Evolutionary conservation across 768 basidiomycete genomes (phyloP).

Genomic region (Auricularia auricula-judae): DNA sequence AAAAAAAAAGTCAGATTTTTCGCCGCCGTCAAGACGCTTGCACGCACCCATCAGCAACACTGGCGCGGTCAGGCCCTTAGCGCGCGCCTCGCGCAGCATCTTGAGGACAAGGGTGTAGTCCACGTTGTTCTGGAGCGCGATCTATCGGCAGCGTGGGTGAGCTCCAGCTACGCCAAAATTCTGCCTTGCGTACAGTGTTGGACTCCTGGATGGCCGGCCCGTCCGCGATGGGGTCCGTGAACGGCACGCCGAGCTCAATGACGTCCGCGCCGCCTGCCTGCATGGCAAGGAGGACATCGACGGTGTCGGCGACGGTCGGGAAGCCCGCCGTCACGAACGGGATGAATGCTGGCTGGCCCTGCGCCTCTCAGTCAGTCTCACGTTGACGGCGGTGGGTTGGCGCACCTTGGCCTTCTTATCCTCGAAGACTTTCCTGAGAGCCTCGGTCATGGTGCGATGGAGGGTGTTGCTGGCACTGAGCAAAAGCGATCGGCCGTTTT

Average conservation of each 20-base stretch:
- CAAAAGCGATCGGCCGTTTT: neutral
- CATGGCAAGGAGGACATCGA: conserved; percentile 83
- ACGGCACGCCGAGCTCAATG: conserved; percentile 91
- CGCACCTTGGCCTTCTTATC: conserved; percentile 48
- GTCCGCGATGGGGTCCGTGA: conserved; percentile 95
- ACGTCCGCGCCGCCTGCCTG: conserved; percentile 88
- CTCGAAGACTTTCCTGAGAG: conserved; percentile 57
- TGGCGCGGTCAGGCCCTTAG: conserved; percentile 72
- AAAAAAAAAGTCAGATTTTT: neutral
- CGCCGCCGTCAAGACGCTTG: neutral
- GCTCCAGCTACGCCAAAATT: neutral
- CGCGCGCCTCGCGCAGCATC: conserved; percentile 66
- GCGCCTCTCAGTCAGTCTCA: neutral
- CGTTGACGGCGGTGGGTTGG: conserved; percentile 1
- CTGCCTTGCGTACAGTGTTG: conserved; percentile 61
- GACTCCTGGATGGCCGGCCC: conserved; percentile 88
- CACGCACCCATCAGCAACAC: conserved; percentile 85
- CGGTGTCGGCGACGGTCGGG: conserved; percentile 68
- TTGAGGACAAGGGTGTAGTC: conserved; percentile 67
- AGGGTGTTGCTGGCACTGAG: neutral
- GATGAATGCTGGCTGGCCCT: conserved; percentile 56
- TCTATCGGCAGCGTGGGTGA: conserved; percentile 30
- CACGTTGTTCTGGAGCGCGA: conserved; percentile 72
- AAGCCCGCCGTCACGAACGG: conserved; percentile 95
- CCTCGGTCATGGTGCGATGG: conserved; percentile 38